Percentiles rank a stretch among this genome's conserved stretches.
Conservation (phyloP, 2,329 filamentous ascomycete genomes). For the Fusarium foetens region DNA sequence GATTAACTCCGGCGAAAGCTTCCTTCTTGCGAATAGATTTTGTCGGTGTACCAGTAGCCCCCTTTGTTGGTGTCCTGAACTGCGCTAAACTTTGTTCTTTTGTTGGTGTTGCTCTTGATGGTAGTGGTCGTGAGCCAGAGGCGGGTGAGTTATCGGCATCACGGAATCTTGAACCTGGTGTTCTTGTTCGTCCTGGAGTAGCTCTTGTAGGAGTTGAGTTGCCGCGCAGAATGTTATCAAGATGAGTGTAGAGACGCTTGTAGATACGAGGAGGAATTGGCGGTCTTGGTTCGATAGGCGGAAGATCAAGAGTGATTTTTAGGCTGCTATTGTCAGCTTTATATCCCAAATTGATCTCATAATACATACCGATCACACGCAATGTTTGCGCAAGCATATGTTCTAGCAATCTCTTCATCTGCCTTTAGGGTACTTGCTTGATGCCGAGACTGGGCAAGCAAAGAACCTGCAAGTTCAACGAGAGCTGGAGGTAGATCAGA, state of each 20-base stretch:
- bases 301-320: slow-evolving; percentile 79
- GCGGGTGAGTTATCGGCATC: slow-evolving; percentile 42
- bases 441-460: slow-evolving; percentile 83
- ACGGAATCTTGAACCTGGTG: slow-evolving; percentile 49
- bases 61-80: slow-evolving; percentile 52
- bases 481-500: slow-evolving; percentile 75
- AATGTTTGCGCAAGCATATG: slow-evolving; percentile 86
- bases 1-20: slow-evolving; percentile 46
- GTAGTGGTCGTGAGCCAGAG: slow-evolving; percentile 47
- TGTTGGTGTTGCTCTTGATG: slow-evolving; percentile 58
- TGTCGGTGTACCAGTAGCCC: slow-evolving; percentile 50
- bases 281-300: slow-evolving; percentile 77
- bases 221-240: slow-evolving; percentile 74
- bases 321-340: slow-evolving; percentile 61
- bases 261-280: slow-evolving; percentile 85
- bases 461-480: slow-evolving; percentile 74
- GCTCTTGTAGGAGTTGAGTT: slow-evolving; percentile 46
- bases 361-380: slow-evolving; percentile 80
- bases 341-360: no score
- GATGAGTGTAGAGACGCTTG: slow-evolving; percentile 82
- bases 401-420: slow-evolving; percentile 87
- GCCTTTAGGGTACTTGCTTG: slow-evolving; percentile 81
- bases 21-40: slow-evolving; percentile 54
- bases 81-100: slow-evolving; percentile 57
- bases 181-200: slow-evolving; percentile 46